phyloP scores from a whole-genome alignment of 2,329 filamentous ascomycete species.

The Plectosphaerella sp. region DNA sequence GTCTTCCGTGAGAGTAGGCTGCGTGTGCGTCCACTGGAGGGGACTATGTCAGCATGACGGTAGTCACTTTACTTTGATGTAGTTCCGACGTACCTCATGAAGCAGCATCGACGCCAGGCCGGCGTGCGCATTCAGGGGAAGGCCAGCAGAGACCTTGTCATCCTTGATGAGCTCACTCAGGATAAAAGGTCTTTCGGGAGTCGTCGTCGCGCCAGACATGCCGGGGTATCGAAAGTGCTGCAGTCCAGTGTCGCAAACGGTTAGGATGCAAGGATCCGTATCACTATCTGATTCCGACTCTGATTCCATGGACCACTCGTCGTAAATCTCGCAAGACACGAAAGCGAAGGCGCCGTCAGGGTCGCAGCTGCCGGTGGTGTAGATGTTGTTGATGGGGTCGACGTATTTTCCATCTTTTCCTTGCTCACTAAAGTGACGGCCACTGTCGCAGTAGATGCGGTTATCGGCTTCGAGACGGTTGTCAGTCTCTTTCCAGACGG shows the following conservation, averaged over 20 bases:
- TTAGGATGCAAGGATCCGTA: neutral
- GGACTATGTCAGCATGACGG: no score
- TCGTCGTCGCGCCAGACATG: neutral
- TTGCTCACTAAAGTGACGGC: neutral
- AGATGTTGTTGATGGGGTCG: neutral
- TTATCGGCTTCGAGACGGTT: neutral
- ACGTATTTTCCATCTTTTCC: neutral
- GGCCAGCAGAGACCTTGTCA: neutral
- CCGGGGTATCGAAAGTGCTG: neutral
- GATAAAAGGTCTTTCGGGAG: no score
- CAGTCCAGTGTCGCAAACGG: neutral
- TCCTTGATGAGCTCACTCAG: neutral
- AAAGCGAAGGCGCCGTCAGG: neutral
- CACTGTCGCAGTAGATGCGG: neutral
- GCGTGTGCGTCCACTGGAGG: no score
- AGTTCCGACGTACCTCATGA: neutral
- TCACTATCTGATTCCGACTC: no score
- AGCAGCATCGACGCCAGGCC: neutral
- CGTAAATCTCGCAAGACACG: neutral
- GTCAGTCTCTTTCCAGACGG: neutral
- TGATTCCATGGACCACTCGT: no score
- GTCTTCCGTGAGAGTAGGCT: no score
- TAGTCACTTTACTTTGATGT: no score
- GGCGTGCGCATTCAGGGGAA: neutral
- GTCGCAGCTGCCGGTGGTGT: neutral